Base-by-base conservation (phyloP, 495 filamentous ascomycete species). In the Schizothecium vesticola region DNA sequence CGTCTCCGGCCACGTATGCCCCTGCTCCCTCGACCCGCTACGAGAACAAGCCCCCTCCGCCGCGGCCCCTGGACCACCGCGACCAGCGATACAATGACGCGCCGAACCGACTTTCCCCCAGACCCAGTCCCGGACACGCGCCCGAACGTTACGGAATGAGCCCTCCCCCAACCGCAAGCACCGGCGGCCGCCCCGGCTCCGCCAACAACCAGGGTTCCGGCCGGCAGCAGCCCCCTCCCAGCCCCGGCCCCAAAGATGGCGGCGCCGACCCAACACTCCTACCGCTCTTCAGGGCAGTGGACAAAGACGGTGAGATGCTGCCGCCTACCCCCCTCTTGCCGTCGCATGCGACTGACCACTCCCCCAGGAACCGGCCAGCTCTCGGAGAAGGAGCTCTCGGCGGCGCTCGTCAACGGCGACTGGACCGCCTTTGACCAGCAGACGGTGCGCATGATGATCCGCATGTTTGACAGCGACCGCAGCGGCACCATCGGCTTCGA, bases 401-500 rank as follows among this genome's bases (percentile, higher is more conserved):
- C 91, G 0, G 95, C 95, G 12, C 88, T 99, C 10, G 96, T 99
- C 56, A 99, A 99, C 77, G 94, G 93, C 57, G 95, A 99, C 82
- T 98, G 89, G 85, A 90, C 92, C 6, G 86, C 90, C 5, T 99
- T 99, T 77, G 96, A 99, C 80, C 88, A 90, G n/a, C 91, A 97
- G 71, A 99, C 95, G 3, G 92, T 99, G 67, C 90, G 90, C 69
- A 96, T 97, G 92, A 98, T 99, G 95, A 97, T 98, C 69, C 88
- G 90, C 75, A 98, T 98, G 95, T 99, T 99, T 80, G 95, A 98
- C 81, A 88, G 84, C 70, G 91, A 97, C 81, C 89, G 91, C 67
- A 90, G 86, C 65, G 93, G 94, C 59, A 91, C 88, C 7, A 97
- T 99, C 75, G 91, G 88, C 61, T 99, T 97, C 76, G 89, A 97